Conservation (phyloP, 768 basidiomycete genomes). For the Lentinus brumalis region DNA sequence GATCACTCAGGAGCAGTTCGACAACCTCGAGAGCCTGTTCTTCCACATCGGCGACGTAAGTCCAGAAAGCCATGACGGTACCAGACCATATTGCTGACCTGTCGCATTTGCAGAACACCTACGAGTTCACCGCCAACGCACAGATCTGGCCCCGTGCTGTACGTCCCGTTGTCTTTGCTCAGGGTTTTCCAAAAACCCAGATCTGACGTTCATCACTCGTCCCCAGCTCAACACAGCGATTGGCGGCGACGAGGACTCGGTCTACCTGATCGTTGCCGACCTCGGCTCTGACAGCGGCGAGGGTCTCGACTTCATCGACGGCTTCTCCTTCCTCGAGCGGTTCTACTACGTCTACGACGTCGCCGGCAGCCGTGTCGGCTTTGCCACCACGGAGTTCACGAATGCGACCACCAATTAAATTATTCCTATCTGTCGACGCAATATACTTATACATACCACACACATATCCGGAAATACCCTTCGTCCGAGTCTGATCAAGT, state of each 20-base stretch:
- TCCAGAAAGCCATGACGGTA: too few species aligned
- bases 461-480: too few species aligned
- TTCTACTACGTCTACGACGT: conserved; percentile 48
- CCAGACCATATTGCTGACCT: not conserved
- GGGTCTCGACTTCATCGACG: conserved; percentile 36
- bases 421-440: not conserved
- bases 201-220: not conserved
- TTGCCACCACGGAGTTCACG: conserved; percentile 41
- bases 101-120: conserved; percentile 13
- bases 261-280: conserved; percentile 31
- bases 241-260: conserved; percentile 25
- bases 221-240: conserved; percentile 30
- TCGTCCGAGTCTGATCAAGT: too few species aligned
- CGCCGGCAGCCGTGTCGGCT: conserved; percentile 37
- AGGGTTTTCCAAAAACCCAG: too few species aligned
- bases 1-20: conserved; percentile 23
- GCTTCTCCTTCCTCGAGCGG: conserved; percentile 36
- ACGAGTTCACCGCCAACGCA: conserved; percentile 32
- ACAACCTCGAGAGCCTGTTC: conserved; percentile 24
- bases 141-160: conserved; percentile 34
- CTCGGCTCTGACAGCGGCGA: conserved; percentile 23
- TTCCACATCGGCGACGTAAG: conserved; percentile 29
- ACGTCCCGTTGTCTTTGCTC: not conserved
- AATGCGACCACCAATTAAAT: conserved; percentile 29
- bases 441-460: too few species aligned